Base-by-base conservation (phyloP, 1,139 yeast species). In the Torulaspora pretoriensis region DNA sequence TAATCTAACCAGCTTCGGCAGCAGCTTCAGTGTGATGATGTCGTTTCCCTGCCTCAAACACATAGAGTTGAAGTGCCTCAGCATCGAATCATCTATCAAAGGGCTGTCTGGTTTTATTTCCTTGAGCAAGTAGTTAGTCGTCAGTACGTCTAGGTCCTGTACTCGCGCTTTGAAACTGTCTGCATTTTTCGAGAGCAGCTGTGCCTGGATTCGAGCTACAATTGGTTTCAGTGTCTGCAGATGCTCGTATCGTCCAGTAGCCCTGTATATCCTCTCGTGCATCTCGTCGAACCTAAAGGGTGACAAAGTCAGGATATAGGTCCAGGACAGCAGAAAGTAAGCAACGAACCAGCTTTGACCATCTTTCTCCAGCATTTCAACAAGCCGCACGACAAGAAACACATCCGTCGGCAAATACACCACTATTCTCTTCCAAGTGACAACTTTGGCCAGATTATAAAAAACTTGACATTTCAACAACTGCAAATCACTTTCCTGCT, bases 271-370 rank as follows among this genome's bases (percentile, higher is more conserved):
- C 6, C 63, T 60, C 0, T 54, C 50, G 10, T 68, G 68, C 35
- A 83, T 67, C 0, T 67, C 58, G 0, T 61, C 65, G 35, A 89
- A 68, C 2, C 75, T 72, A 58, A 89, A 89, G 0, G 97, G 97
- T 0, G 81, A 80, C 28, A 85, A 65, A 0, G 80, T 75, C 14
- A 88, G 66, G 24, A 82, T 78, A 0, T 84, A 74, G 12, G 87
- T 68, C 96, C 96, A 89, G 6, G 85, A 67, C n/a, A 88, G 64
- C 35, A 81, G 61, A 3, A 81, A 63, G 54, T 78, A 86, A 8
- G 72, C 61, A 40, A 76, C 76, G 51, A 78, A 69, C 94, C 96
- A 75, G 13, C 56, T 54, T 8, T 29, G 27, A 8, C 8, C 28
- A 8, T 17, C 26, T 8, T 13, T n/a, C 39, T 23, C 12, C 28